Percentiles rank a stretch among this genome's conserved stretches.
Evolutionary conservation across 23 red algal species (phyloP).

Genomic region (Gracilaria domingensis): DNA sequence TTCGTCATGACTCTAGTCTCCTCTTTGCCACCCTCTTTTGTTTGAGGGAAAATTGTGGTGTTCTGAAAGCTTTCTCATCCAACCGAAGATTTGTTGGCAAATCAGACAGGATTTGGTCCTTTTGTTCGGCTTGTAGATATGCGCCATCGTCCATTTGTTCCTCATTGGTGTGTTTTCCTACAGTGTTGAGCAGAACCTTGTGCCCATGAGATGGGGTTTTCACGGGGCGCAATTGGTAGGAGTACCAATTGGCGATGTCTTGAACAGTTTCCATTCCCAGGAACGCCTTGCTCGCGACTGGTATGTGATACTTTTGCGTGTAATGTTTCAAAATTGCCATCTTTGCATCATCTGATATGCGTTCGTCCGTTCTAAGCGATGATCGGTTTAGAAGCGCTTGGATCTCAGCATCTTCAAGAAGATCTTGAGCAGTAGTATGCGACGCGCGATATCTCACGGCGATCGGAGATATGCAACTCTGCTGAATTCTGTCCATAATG

Average conservation of each 20-base stretch:
- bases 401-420: neutral
- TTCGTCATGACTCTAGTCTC: neutral
- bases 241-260: slow-evolving; percentile 21
- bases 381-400: neutral
- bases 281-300: slow-evolving; percentile 19
- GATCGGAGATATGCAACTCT: neutral
- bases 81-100: slow-evolving; percentile 7
- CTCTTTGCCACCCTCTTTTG: neutral
- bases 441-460: neutral
- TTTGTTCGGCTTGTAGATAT: neutral
- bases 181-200: slow-evolving; percentile 3
- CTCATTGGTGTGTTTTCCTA: neutral
- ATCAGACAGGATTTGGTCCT: neutral
- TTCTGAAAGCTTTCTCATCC: slow-evolving; percentile 15
- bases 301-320: slow-evolving; percentile 20
- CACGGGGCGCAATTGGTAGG: neutral
- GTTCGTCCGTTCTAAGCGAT: neutral
- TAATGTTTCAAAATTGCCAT: slow-evolving; percentile 25
- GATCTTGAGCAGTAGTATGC: neutral
- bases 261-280: neutral
- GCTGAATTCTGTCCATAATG: neutral
- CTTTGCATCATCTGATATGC: slow-evolving; percentile 8
- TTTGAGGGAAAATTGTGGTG: slow-evolving; percentile 28
- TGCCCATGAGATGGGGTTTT: neutral
- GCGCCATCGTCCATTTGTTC: neutral